phyloP scores from a whole-genome alignment of 371 early-diverging fungal species.

The Batkoa obscura region DNA sequence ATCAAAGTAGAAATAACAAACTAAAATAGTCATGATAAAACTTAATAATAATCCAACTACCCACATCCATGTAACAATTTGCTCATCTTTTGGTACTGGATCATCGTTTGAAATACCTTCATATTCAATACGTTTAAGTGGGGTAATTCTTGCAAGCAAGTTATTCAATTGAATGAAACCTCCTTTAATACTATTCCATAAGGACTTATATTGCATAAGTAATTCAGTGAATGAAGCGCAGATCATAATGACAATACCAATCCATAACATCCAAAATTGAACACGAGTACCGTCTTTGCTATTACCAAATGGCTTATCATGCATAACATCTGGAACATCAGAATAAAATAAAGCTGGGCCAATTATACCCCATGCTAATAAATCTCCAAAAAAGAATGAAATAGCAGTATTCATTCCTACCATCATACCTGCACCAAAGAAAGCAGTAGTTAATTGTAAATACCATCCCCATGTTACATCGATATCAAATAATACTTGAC shows the following conservation, averaged over 20 bases:
- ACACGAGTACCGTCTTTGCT: conserved; percentile 15
- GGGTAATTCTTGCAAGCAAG: neutral
- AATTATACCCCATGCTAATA: conserved; percentile 31
- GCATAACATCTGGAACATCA: conserved; percentile 4
- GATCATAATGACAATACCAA: conserved; percentile 53
- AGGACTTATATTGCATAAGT: conserved; percentile 24
- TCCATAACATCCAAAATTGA: conserved; percentile 42
- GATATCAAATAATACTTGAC: conserved; percentile 23
- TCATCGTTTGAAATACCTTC: conserved; percentile 12
- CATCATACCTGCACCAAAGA: conserved; percentile 47
- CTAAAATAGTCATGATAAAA: conserved; percentile 32
- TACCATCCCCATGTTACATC: conserved; percentile 3
- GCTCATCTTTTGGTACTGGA: conserved; percentile 19
- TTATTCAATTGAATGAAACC: conserved; percentile 14
- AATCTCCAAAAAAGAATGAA: conserved; percentile 29
- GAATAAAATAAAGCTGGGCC: conserved; percentile 19
- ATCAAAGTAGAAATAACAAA: conserved; percentile 31
- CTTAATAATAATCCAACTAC: conserved; percentile 27
- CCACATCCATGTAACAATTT: conserved; percentile 42
- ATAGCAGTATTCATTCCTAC: conserved; percentile 31
- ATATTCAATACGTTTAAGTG: neutral
- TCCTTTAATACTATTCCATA: conserved; percentile 31
- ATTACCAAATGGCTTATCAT: conserved; percentile 23
- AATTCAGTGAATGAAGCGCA: conserved; percentile 39
- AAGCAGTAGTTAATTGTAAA: conserved; percentile 4